Conservation (phyloP, 1,139 yeast genomes). For the Kodamaea anthophila region DNA sequence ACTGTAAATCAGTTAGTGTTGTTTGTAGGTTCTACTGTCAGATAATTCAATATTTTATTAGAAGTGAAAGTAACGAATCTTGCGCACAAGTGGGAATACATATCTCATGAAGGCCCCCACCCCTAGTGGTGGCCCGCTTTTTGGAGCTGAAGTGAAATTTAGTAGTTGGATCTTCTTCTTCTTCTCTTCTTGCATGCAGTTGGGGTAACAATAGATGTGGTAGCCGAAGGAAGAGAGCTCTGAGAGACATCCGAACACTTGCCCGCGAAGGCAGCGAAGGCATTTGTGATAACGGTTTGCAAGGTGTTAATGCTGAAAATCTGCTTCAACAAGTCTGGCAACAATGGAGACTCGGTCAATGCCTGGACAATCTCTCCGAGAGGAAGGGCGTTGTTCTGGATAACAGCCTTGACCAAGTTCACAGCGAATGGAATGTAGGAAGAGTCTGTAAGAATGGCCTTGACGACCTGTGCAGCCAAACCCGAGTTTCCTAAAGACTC, state of each 20-base stretch:
- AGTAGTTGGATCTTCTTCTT: conserved; percentile 30
- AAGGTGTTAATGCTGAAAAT: conserved; percentile 31
- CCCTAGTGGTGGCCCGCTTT: background rate
- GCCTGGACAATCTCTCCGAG: conserved; percentile 26
- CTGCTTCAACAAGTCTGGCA: conserved; percentile 30
- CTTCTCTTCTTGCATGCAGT: conserved; percentile 23
- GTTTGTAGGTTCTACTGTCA: no score
- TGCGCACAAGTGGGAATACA: no score
- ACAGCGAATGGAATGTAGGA: conserved; percentile 34
- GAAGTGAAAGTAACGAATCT: conserved; percentile 4
- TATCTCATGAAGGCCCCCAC: conserved; percentile 2
- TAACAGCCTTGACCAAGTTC: conserved; percentile 27
- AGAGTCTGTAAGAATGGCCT: conserved; percentile 35
- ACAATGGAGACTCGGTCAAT: conserved; percentile 31
- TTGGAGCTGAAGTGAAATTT: conserved; percentile 9
- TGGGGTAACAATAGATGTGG: conserved; percentile 1
- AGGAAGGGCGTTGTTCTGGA: conserved; percentile 26
- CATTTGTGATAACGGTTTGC: conserved; percentile 32
- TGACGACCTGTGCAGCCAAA: conserved; percentile 37
- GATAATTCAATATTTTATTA: conserved; percentile 3
- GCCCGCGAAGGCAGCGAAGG: conserved; percentile 40
- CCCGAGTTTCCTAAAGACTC: conserved; percentile 39
- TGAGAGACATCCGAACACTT: conserved; percentile 20
- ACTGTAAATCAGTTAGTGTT: no score
- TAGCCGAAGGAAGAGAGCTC: conserved; percentile 5